phyloP scores from a whole-genome alignment of 805 yeast species.

The Candida orba region DNA sequence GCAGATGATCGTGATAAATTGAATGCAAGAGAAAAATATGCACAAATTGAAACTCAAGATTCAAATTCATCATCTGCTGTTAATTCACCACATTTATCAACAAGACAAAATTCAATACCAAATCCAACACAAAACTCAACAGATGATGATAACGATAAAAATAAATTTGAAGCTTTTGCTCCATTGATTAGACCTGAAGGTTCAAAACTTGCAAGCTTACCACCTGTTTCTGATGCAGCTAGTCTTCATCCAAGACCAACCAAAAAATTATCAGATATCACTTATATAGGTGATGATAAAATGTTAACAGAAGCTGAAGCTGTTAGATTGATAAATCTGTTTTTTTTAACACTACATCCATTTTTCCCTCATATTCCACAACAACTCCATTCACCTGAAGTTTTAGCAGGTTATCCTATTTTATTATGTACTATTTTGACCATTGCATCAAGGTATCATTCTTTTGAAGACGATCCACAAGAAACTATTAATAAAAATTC shows the following conservation, averaged over 20 bases:
- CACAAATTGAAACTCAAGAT: conserved; percentile 34
- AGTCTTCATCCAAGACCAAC: conserved; percentile 27
- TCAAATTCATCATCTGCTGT: conserved; percentile 3
- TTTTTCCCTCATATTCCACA: conserved; percentile 82
- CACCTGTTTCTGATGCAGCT: conserved; percentile 27
- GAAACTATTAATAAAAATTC: conserved; percentile 25
- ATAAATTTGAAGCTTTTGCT: conserved; percentile 9
- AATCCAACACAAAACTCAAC: conserved; percentile 8
- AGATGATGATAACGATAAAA: neutral
- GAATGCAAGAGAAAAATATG: conserved; percentile 43
- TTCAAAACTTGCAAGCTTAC: conserved; percentile 18
- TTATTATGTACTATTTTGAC: conserved; percentile 75
- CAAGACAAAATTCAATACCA: conserved; percentile 1
- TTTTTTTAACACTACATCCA: conserved; percentile 78
- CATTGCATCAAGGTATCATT: conserved; percentile 70
- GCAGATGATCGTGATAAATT: conserved; percentile 60
- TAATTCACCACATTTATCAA: conserved; percentile 3
- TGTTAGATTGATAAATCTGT: conserved; percentile 45
- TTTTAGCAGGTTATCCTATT: conserved; percentile 72
- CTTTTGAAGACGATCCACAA: conserved; percentile 36
- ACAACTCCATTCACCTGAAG: conserved; percentile 58
- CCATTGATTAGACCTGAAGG: conserved; percentile 23
- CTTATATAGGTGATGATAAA: conserved; percentile 51
- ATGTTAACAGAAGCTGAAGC: conserved; percentile 62
- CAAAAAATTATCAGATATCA: conserved; percentile 47